These are phyloP conservation scores for Colletotrichum sp. DNA, from an alignment of 2,329 filamentous ascomycete genomes.

Conservation along the genomic window DNA sequence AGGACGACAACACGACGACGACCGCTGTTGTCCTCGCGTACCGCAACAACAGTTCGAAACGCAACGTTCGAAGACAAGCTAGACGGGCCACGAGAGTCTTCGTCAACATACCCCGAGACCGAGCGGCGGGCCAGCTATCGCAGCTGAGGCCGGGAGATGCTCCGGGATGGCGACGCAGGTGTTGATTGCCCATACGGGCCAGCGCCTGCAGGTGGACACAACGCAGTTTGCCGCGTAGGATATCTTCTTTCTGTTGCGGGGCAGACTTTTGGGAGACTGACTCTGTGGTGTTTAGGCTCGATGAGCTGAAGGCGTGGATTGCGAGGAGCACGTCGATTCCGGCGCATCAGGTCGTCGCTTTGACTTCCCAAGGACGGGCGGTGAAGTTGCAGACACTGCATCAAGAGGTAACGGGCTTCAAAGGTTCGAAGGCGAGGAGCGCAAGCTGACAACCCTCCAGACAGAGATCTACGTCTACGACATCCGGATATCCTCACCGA, in stretches of 20 bases:
- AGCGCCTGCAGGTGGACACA: conserved; percentile 80
- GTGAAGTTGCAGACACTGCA: conserved; percentile 82
- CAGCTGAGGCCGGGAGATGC: conserved; percentile 44
- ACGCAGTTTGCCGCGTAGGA: conserved; percentile 75
- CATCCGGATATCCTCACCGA: conserved; percentile 71
- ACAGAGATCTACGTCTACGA: conserved; percentile 94
- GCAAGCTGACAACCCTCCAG: conserved; percentile 45
- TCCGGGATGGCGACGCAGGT: conserved; percentile 85
- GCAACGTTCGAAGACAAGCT: neutral
- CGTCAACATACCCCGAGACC: neutral
- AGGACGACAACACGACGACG: neutral
- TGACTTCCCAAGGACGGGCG: conserved; percentile 85
- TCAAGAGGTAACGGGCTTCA: conserved; percentile 66
- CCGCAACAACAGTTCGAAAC: neutral
- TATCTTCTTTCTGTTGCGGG: neutral
- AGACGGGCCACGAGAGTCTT: neutral
- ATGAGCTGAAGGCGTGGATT: conserved; percentile 85
- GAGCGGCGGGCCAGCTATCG: conserved; percentile 10
- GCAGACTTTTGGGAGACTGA: neutral
- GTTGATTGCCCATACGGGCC: conserved; percentile 91
- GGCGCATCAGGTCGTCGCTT: conserved; percentile 79
- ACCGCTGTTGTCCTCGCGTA: neutral
- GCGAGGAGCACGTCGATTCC: conserved; percentile 76
- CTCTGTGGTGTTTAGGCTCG: conserved; percentile 62
- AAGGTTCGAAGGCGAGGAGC: neutral